Base-by-base conservation (phyloP, 495 filamentous ascomycete species). In the Xeromyces bisporus region DNA sequence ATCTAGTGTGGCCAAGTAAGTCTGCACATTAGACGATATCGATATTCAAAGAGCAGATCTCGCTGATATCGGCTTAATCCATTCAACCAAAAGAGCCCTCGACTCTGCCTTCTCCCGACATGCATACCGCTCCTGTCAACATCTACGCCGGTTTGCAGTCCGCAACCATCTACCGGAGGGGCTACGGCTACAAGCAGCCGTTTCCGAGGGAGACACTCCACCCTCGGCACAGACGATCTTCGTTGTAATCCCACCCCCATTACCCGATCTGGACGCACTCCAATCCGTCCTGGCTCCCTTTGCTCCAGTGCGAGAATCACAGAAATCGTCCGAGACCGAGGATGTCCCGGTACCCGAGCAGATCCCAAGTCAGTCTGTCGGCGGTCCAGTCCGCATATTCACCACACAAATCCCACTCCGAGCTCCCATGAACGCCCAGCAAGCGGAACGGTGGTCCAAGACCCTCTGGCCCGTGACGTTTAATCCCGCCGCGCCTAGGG, bases 391-490 rank as follows among this genome's bases (percentile, higher is more conserved):
- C 18, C 13, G 27, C 26, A 62, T 71, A 12, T 40, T 58, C 27
- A 60, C 57, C 7, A 63, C 77, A 12, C 56, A 62, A 2, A 71
- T 96, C 12, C 89, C 89, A 11, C 60, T 75, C 24, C 56, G 79
- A 8, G 67, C 83, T 15, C 85, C 89, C 0, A 75, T 77, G 14
- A 86, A 76, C 12, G 50, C 66, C 13, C 49, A 70, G 7, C 81
- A 93, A 56, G 84, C 89, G 3, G 64, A 71, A 6, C 50, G 62
- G 49, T 93, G 82, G 83, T 74, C 70, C 18, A 57, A 67, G 15
- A 62, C 67, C 16, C 77, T 83, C 47, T 97, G 89, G 89, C 91
- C 89, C 0, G 73, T 79, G 3, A 62, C 82, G 6, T 96, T 91
- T 59, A 84, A 85, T 71, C 84, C 18, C 66, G 83, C 46, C 71